Percentiles rank a stretch among this genome's conserved stretches.
Evolutionary conservation across 1,284 basidiomycete species (phyloP).

Genomic region (Agaricales sp.): DNA sequence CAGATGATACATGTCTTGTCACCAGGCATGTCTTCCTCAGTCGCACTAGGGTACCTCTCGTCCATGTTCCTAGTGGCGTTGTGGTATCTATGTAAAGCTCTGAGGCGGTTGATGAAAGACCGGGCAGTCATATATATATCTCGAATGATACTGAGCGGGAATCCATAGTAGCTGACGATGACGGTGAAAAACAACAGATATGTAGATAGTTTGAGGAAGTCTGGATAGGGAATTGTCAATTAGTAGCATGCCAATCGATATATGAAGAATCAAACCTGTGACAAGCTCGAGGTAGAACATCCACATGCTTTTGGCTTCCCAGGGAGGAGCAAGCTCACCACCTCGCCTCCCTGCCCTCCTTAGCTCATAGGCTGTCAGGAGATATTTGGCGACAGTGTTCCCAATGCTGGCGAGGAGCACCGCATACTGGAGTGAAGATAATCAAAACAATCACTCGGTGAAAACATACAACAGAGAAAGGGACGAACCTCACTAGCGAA

Average conservation of each 20-base stretch:
- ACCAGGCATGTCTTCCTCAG: conserved; percentile 68
- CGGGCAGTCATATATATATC: conserved; percentile 94
- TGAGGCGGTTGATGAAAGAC: conserved; percentile 80
- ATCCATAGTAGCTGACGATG: conserved; percentile 89
- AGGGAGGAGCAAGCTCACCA: conserved; percentile 81
- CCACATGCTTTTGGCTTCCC: conserved; percentile 98
- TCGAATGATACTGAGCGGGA: conserved; percentile 92
- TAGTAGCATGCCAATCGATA: conserved; percentile 5
- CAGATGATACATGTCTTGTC: conserved; percentile 98
- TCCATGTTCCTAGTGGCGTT: conserved; percentile 97
- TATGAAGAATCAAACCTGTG: conserved; percentile 49
- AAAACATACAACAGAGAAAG: conserved; percentile 6
- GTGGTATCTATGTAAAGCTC: conserved; percentile 86
- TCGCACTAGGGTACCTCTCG: conserved; percentile 90
- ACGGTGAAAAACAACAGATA: conserved; percentile 91
- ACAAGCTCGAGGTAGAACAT: conserved; percentile 89
- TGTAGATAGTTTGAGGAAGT: conserved; percentile 87
- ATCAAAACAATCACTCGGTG: conserved; percentile 10
- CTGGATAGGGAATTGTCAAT: conserved; percentile 40
- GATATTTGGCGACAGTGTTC: conserved; percentile 78
- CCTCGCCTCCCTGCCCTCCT: conserved; percentile 67
- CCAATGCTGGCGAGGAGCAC: conserved; percentile 79
- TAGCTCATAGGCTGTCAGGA: conserved; percentile 78
- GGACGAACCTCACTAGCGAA: conserved; percentile 82
- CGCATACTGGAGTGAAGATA: conserved; percentile 59